A percentile compares a stretch with the other conserved stretches of the same genome.
Evolutionary conservation across 345 rosid genomes (phyloP).

Genomic region (Abelmoschus esculentus): DNA sequence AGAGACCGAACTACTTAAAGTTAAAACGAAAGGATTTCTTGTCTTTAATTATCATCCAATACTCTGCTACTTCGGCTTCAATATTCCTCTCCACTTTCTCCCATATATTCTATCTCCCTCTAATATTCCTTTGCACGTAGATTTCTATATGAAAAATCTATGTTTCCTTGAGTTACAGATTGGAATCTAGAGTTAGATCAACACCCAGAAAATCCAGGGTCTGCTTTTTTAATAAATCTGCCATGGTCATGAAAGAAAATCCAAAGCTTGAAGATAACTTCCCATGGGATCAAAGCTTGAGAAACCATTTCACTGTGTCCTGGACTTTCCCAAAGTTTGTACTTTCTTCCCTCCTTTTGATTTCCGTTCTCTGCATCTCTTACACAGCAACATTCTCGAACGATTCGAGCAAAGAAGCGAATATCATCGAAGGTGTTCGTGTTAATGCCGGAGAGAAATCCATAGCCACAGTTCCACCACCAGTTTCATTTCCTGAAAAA

Average conservation of each 20-base stretch:
- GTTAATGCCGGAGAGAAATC: background rate
- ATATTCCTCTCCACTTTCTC: background rate
- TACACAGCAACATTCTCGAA: conserved; percentile 15
- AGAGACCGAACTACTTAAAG: no score
- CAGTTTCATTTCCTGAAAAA: conserved; percentile 6
- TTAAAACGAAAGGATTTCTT: background rate
- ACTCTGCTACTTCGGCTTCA: background rate
- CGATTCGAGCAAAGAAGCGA: background rate
- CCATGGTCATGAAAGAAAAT: conserved; percentile 1
- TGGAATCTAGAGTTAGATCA: no score
- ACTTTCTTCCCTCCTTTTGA: conserved; percentile 17
- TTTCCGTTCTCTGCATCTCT: conserved; percentile 19
- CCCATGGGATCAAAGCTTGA: conserved; percentile 9
- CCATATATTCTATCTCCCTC: no score
- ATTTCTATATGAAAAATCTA: background rate
- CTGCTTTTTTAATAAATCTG: background rate
- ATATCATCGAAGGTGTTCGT: conserved; percentile 4
- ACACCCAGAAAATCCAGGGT: background rate
- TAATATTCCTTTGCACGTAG: no score
- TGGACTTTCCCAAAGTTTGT: conserved; percentile 12
- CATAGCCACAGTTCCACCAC: background rate
- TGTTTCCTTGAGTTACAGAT: no score
- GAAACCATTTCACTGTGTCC: conserved; percentile 5
- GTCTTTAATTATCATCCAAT: background rate
- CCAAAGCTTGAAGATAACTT: conserved; percentile 12